Percentiles rank a stretch among this genome's conserved stretches.
Evolutionary conservation across 805 yeast species (phyloP).

Genomic region (Suhomyces canberraensis): DNA sequence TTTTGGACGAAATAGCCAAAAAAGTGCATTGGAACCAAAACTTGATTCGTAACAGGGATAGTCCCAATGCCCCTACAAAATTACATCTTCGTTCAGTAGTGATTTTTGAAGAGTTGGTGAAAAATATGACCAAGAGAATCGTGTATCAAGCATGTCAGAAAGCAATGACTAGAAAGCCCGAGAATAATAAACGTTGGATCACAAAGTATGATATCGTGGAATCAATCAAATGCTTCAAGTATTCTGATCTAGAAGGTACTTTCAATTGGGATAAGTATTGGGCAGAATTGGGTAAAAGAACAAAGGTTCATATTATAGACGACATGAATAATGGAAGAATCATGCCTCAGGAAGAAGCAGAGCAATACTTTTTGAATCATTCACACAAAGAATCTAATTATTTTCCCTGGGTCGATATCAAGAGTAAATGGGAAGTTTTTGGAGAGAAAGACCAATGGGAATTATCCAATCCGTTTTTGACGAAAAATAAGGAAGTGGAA

Average conservation of each 20-base stretch:
- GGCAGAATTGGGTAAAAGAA: slow-evolving; percentile 5
- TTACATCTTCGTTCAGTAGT: slow-evolving; percentile 6
- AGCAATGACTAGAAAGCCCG: not conserved
- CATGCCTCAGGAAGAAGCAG: slow-evolving; percentile 6
- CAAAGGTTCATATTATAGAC: slow-evolving; percentile 6
- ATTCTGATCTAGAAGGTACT: slow-evolving; percentile 1
- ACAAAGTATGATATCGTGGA: not conserved
- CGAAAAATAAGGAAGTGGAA: not conserved
- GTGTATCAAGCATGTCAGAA: slow-evolving; percentile 4
- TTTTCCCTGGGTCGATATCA: slow-evolving; percentile 3
- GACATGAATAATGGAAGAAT: slow-evolving; percentile 7
- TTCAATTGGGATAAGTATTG: slow-evolving; percentile 10
- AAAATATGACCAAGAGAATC: slow-evolving; percentile 4
- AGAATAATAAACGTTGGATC: not conserved
- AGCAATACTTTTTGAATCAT: slow-evolving; percentile 5
- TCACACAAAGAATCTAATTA: not conserved
- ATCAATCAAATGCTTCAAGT: slow-evolving; percentile 3
- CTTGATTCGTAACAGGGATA: not conserved
- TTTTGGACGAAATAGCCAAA: not conserved
- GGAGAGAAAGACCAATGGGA: not conserved
- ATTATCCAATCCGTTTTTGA: slow-evolving; percentile 1
- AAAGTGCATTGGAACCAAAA: slow-evolving; percentile 1
- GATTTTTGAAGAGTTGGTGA: slow-evolving; percentile 11
- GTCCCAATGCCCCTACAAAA: not conserved
- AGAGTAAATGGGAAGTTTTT: not conserved